Conservation (phyloP, 2,329 filamentous ascomycete species). For the Xylaria sp. region DNA sequence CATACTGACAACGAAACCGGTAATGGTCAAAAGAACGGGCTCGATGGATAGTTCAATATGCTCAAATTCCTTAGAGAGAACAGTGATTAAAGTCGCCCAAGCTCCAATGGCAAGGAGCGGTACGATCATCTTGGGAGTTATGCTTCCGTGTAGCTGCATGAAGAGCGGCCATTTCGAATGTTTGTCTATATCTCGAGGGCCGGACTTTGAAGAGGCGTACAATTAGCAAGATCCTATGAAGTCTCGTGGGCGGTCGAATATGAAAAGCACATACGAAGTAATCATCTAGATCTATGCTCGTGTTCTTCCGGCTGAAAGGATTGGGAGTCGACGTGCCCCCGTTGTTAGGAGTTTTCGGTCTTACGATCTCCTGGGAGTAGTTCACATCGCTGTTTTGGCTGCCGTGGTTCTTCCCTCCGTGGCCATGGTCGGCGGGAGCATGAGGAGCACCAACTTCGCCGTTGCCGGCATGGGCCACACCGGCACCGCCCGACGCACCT, state of each 20-base stretch:
- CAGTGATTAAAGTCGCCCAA: constrained; percentile 76
- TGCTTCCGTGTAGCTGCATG: constrained; percentile 79
- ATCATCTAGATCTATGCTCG: constrained; percentile 56
- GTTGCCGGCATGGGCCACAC: constrained; percentile 23
- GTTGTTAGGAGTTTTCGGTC: constrained; percentile 38
- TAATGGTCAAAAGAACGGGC: constrained; percentile 81
- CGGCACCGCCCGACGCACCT: constrained; percentile 16
- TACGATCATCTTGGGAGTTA: constrained; percentile 78
- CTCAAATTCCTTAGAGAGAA: constrained; percentile 60
- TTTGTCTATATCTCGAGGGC: constrained; percentile 75
- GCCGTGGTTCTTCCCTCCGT: constrained; percentile 25
- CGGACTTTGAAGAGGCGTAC: constrained; percentile 51
- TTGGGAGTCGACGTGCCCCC: constrained; percentile 45
- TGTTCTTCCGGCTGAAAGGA: constrained; percentile 50
- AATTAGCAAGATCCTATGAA: constrained; percentile 10
- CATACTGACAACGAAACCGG: constrained; percentile 85
- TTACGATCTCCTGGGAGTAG: constrained; percentile 35
- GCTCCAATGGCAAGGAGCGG: constrained; percentile 70
- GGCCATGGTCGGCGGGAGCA: constrained; percentile 24
- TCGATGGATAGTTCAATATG: constrained; percentile 63
- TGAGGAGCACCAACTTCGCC: constrained; percentile 36
- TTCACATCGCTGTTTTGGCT: constrained; percentile 28
- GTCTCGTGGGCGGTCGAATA: neutral
- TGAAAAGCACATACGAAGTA: constrained; percentile 55
- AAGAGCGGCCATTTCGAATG: constrained; percentile 85